phyloP scores from a whole-genome alignment of 768 basidiomycete species.

The Lactifluus pinguis region DNA sequence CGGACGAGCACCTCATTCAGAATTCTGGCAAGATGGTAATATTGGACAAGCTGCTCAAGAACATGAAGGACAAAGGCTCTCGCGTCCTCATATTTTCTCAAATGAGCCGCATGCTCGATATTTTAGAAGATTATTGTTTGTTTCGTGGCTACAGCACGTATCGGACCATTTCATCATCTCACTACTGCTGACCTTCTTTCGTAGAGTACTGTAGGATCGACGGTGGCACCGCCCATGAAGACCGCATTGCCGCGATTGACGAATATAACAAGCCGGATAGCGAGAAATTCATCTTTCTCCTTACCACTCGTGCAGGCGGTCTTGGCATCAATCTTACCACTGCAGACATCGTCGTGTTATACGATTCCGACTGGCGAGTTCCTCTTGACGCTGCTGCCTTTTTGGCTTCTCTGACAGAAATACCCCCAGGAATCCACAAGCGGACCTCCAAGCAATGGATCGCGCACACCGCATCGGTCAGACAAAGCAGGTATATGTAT shows the following conservation, averaged over 20 bases:
- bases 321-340: slow-evolving; percentile 94
- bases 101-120: slow-evolving; percentile 98
- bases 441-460: slow-evolving; percentile 98
- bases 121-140: slow-evolving; percentile 93
- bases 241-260: slow-evolving; percentile 91
- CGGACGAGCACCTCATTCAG: slow-evolving; percentile 90
- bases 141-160: slow-evolving; percentile 80
- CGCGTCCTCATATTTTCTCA: slow-evolving; percentile 96
- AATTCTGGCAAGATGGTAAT: slow-evolving; percentile 98
- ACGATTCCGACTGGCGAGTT: slow-evolving; percentile 87
- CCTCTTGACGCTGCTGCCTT: background rate
- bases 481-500: slow-evolving; percentile 96
- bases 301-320: slow-evolving; percentile 95
- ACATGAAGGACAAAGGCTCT: slow-evolving; percentile 89
- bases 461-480: slow-evolving; percentile 95
- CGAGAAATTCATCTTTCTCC: slow-evolving; percentile 93
- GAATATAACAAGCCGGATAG: slow-evolving; percentile 93
- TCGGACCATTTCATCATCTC: background rate
- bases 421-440: slow-evolving; percentile 82
- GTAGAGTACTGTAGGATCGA: slow-evolving; percentile 95
- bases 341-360: slow-evolving; percentile 91
- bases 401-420: background rate
- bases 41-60: slow-evolving; percentile 81
- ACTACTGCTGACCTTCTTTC: slow-evolving; percentile 10
- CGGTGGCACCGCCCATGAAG: slow-evolving; percentile 91